Conservation (phyloP, 176 grass and related monocot genomes). For the Bothriochloa decipiens region DNA sequence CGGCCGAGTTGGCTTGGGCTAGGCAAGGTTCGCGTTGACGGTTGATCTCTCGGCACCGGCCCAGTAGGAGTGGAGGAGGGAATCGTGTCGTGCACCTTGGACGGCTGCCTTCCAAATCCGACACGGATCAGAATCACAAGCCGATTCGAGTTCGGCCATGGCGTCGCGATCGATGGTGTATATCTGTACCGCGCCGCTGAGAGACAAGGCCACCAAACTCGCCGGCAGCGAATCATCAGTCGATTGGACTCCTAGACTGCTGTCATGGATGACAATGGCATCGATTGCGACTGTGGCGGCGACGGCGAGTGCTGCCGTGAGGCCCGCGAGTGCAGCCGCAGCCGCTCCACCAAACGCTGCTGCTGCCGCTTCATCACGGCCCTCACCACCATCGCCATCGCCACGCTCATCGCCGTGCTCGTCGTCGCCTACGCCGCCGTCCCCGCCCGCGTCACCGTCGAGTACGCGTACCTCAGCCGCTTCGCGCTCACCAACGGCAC, state of each 20-base stretch:
- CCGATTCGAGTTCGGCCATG: neutral
- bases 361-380: neutral
- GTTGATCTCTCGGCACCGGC: too few species aligned
- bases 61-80: too few species aligned
- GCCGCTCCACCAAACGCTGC: too few species aligned
- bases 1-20: too few species aligned
- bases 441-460: neutral
- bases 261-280: too few species aligned
- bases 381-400: neutral
- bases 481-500: neutral
- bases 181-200: neutral
- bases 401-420: neutral
- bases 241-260: too few species aligned
- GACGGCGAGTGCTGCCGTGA: neutral
- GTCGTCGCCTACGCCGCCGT: neutral
- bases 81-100: too few species aligned
- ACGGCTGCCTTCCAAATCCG: too few species aligned
- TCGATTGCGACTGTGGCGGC: neutral
- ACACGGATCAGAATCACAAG: neutral
- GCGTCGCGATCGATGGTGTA: neutral
- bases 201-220: neutral
- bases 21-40: too few species aligned
- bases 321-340: too few species aligned
- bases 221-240: neutral
- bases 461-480: neutral